Percentiles rank a stretch among this genome's conserved stretches.
Conservation (phyloP, 73 alveolate species). For the Paramecium bursaria region DNA sequence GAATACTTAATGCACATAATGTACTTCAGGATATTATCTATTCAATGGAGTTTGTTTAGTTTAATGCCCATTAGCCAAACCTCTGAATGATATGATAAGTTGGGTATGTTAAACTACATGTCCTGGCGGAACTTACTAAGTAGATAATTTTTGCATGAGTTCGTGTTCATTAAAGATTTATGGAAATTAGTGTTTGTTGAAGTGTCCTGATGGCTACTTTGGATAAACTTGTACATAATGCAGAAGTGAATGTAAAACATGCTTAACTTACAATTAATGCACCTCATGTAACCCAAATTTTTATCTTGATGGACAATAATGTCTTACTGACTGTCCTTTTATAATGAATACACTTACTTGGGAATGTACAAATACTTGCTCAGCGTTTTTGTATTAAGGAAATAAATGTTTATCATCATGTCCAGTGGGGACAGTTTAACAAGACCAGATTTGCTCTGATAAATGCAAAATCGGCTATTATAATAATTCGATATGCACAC, state of each 20-base stretch:
- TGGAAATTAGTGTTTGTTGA: not conserved
- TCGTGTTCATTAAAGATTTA: conserved; percentile 2
- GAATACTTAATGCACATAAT: not conserved
- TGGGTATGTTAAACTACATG: not conserved
- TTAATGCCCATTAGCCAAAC: not conserved
- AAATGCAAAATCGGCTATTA: conserved; percentile 16
- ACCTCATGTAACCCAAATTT: not conserved
- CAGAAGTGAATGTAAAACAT: conserved; percentile 7
- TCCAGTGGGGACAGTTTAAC: conserved; percentile 15
- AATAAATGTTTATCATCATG: not conserved
- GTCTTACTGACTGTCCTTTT: not conserved
- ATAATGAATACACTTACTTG: not conserved
- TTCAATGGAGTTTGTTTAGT: not conserved
- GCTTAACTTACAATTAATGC: not conserved
- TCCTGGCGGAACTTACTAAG: not conserved
- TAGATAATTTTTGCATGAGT: not conserved
- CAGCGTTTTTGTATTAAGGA: not conserved
- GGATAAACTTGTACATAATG: not conserved
- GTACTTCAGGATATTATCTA: not conserved
- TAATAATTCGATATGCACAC: not conserved
- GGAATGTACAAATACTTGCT: not conserved
- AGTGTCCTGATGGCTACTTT: conserved; percentile 20
- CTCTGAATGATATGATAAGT: not conserved
- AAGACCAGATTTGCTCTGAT: conserved; percentile 6
- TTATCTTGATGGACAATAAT: not conserved